phyloP scores from a whole-genome alignment of 108 stramenopile species.

The Heterococcus sp. region DNA sequence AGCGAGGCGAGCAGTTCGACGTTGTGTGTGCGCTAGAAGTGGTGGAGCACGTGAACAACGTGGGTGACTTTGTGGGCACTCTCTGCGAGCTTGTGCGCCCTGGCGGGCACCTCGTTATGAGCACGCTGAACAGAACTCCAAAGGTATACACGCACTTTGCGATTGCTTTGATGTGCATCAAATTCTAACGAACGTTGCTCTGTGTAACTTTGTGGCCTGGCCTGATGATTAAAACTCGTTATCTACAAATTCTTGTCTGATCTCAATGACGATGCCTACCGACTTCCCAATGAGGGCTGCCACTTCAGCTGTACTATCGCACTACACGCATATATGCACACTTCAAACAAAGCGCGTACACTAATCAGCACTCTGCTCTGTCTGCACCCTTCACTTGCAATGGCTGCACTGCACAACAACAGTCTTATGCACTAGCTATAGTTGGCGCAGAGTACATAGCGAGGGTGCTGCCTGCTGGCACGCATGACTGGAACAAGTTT shows the following conservation, averaged over 20 bases:
- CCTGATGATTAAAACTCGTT: too few relatives aligned
- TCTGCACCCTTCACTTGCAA: background rate
- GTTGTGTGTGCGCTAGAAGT: conserved; percentile 84
- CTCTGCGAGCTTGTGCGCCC: conserved; percentile 46
- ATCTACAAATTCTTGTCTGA: too few relatives aligned
- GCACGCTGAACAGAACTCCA: conserved; percentile 81
- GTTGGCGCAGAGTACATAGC: conserved; percentile 84
- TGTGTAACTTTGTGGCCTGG: background rate
- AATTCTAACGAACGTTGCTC: background rate
- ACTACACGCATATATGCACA: too few relatives aligned
- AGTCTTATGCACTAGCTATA: conserved; percentile 73
- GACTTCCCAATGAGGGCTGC: too few relatives aligned
- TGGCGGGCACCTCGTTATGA: conserved; percentile 75
- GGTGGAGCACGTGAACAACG: conserved; percentile 80
- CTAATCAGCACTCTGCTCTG: background rate
- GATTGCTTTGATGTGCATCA: background rate
- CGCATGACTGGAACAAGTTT: conserved; percentile 84
- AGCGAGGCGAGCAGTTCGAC: conserved; percentile 59
- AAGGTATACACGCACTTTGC: conserved; percentile 38
- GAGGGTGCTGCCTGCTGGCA: conserved; percentile 78
- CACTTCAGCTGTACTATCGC: too few relatives aligned
- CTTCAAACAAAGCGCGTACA: too few relatives aligned
- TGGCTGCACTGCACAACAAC: background rate
- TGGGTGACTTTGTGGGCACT: conserved; percentile 52
- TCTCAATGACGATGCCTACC: too few relatives aligned